Evolutionary conservation across 2,329 filamentous ascomycete species (phyloP).

Genomic region (Dothideomycetidae sp.): DNA sequence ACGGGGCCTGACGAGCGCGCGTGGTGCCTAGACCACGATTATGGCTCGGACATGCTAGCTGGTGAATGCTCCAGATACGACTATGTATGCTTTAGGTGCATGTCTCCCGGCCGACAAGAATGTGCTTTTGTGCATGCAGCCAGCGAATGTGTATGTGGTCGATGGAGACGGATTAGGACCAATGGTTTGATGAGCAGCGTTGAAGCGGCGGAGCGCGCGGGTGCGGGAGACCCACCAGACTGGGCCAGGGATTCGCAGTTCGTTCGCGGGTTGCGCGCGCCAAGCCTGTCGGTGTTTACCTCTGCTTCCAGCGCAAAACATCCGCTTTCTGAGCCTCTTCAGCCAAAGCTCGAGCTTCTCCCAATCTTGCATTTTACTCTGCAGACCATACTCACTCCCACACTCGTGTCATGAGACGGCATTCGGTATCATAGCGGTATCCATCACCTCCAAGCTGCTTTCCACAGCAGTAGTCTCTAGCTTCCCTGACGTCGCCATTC

Average conservation of each 20-base stretch:
- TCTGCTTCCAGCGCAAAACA: slow-evolving; percentile 3
- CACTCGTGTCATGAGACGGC: slow-evolving; percentile 10
- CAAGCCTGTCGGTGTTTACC: slow-evolving; percentile 5
- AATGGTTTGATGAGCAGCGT: neutral
- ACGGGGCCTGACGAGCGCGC: neutral
- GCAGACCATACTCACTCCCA: slow-evolving; percentile 3
- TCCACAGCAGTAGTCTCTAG: too few species aligned
- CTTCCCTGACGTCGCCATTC: neutral
- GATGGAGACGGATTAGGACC: neutral
- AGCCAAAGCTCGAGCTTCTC: slow-evolving; percentile 1
- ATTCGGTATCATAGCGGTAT: slow-evolving; percentile 7
- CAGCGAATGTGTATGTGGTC: too few species aligned
- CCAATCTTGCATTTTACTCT: slow-evolving; percentile 8
- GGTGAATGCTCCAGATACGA: too few species aligned
- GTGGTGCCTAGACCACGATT: neutral
- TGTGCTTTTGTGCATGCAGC: too few species aligned
- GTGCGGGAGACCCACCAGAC: neutral
- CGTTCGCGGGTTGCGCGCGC: too few species aligned
- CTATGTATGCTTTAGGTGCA: too few species aligned
- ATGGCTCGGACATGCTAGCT: too few species aligned
- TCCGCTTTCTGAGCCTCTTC: slow-evolving; percentile 6
- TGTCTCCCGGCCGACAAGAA: too few species aligned
- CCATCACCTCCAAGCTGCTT: neutral
- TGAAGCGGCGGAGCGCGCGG: neutral
- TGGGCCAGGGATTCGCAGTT: neutral